Percentiles rank a stretch among this genome's conserved stretches.
These are phyloP conservation scores for Bolboschoenus planiculmis DNA, from an alignment of 176 grass and related monocot genomes.

Conservation along the genomic window DNA sequence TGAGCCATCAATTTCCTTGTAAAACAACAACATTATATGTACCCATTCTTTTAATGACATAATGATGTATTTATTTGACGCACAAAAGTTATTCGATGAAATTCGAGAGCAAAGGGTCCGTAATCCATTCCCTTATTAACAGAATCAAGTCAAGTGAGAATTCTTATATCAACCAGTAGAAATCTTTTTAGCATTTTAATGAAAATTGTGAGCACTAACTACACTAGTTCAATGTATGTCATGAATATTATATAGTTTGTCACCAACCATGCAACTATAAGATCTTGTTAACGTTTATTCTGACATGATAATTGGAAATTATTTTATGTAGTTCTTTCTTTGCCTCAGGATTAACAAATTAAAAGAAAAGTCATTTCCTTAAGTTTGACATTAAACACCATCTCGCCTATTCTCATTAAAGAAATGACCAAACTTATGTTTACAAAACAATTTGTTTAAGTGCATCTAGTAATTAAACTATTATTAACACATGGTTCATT, in stretches of 20 bases:
- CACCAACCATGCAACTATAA: background rate
- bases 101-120: background rate
- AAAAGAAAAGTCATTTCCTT: background rate
- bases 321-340: no score
- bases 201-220: background rate
- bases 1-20: background rate
- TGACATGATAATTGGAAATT: no score
- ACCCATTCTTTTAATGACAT: background rate
- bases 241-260: background rate
- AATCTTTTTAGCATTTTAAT: background rate
- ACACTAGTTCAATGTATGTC: background rate
- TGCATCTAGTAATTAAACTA: background rate
- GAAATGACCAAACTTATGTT: background rate
- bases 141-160: background rate
- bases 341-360: background rate
- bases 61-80: background rate
- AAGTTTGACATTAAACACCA: background rate
- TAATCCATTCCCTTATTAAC: background rate
- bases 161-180: background rate
- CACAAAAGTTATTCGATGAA: background rate
- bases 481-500: background rate
- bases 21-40: background rate
- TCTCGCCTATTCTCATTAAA: background rate
- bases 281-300: background rate
- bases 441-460: background rate